Evolutionary conservation across 192 early-diverging fungal genomes (phyloP).

Genomic region (Coemansia reversa): DNA sequence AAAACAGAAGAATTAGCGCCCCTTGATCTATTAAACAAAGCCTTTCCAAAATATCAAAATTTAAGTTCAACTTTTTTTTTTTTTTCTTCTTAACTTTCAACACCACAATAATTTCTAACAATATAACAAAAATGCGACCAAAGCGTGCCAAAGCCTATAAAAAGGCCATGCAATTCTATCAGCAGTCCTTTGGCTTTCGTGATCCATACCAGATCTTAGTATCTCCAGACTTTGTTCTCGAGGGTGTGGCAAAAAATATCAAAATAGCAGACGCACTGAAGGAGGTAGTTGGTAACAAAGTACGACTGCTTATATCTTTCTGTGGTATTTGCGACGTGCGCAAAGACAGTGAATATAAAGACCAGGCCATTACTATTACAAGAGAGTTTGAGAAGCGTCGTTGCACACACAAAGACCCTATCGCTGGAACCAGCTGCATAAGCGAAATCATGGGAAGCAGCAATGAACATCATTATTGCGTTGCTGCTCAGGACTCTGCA

Average conservation of each 20-base stretch:
- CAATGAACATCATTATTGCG: conserved; percentile 83
- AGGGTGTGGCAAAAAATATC: conserved; percentile 62
- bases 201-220: conserved; percentile 91
- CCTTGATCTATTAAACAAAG: too few species aligned
- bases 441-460: conserved; percentile 66
- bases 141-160: conserved; percentile 82
- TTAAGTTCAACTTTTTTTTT: too few species aligned
- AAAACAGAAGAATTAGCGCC: too few species aligned
- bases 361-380: conserved; percentile 59
- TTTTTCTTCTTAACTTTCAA: background rate
- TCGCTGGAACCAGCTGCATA: conserved; percentile 68
- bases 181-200: conserved; percentile 77
- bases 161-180: conserved; percentile 80
- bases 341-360: conserved; percentile 62
- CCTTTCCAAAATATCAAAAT: too few species aligned
- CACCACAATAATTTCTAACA: background rate
- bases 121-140: conserved; percentile 66
- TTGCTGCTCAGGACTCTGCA: conserved; percentile 75
- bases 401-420: conserved; percentile 69
- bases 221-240: conserved; percentile 79
- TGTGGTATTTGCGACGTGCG: conserved; percentile 76
- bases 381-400: conserved; percentile 76
- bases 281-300: conserved; percentile 62
- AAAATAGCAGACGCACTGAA: conserved; percentile 64
- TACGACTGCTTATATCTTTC: conserved; percentile 67